Percentiles rank a stretch among this genome's conserved stretches.
Conservation (phyloP, 1,284 basidiomycete species). For the Leccinum pachyderme region DNA sequence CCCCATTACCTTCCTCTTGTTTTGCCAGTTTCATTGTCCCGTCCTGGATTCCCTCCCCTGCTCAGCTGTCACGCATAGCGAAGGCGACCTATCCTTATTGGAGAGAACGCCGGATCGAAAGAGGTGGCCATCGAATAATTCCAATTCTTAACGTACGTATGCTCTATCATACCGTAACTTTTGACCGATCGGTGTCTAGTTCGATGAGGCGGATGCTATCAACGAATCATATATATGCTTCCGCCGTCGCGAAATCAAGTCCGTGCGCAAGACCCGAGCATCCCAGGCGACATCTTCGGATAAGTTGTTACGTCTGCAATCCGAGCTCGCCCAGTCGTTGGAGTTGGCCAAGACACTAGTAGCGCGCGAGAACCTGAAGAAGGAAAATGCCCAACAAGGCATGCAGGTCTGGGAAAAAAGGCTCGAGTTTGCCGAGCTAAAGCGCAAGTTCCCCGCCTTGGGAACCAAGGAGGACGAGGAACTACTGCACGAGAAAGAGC, state of each 20-base stretch:
- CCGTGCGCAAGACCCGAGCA: slow-evolving; percentile 90
- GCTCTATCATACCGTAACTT: background rate
- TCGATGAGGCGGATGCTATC: slow-evolving; percentile 85
- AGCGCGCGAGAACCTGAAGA: slow-evolving; percentile 75
- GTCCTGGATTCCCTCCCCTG: slow-evolving; percentile 56
- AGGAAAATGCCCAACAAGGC: slow-evolving; percentile 57
- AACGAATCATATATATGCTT: slow-evolving; percentile 99
- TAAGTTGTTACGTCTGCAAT: slow-evolving; percentile 78
- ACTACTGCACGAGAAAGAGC: slow-evolving; percentile 73
- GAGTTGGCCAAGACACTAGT: slow-evolving; percentile 73
- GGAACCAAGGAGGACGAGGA: slow-evolving; percentile 82
- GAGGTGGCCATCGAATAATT: slow-evolving; percentile 77
- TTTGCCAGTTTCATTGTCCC: slow-evolving; percentile 67
- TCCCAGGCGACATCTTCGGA: slow-evolving; percentile 88
- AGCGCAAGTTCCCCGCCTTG: slow-evolving; percentile 70
- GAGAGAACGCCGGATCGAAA: slow-evolving; percentile 73
- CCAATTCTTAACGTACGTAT: slow-evolving; percentile 72
- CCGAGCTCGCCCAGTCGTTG: slow-evolving; percentile 71
- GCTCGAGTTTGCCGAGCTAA: slow-evolving; percentile 74
- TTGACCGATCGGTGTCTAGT: slow-evolving; percentile 43
- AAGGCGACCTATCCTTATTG: slow-evolving; percentile 78
- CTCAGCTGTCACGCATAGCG: slow-evolving; percentile 60
- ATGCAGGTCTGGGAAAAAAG: slow-evolving; percentile 79
- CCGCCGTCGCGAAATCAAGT: slow-evolving; percentile 92
- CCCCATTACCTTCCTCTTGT: slow-evolving; percentile 51